These are phyloP conservation scores for Fusarium buharicum DNA, from an alignment of 2,329 filamentous ascomycete species.

Conservation along the genomic window DNA sequence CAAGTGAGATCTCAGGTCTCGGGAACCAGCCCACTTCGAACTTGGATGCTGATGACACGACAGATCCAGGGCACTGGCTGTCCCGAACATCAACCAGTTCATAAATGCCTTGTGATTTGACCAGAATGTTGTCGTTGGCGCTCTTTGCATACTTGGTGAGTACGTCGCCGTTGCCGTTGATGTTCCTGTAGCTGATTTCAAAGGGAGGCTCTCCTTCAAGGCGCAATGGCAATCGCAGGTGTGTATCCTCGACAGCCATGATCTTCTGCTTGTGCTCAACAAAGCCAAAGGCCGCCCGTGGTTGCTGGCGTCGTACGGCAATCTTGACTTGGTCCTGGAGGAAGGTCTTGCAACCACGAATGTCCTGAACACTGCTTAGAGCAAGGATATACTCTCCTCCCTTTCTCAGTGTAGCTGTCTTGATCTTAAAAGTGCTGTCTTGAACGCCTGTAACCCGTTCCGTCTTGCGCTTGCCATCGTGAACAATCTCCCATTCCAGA, in stretches of 20 bases:
- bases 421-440: constrained; percentile 72
- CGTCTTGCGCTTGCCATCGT: constrained; percentile 85
- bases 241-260: constrained; percentile 79
- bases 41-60: constrained; percentile 76
- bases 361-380: constrained; percentile 86
- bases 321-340: constrained; percentile 88
- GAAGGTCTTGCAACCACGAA: constrained; percentile 84
- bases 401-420: constrained; percentile 76
- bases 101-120: constrained; percentile 77
- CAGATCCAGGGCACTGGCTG: constrained; percentile 80
- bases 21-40: constrained; percentile 90
- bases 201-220: constrained; percentile 88
- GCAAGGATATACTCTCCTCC: constrained; percentile 93
- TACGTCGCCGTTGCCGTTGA: constrained; percentile 62
- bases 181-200: constrained; percentile 79
- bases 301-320: constrained; percentile 86
- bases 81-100: constrained; percentile 83
- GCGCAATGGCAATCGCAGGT: constrained; percentile 80
- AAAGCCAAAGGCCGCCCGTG: constrained; percentile 84
- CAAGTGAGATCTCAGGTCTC: constrained; percentile 76
- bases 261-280: constrained; percentile 82
- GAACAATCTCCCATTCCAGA: constrained; percentile 91
- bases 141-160: constrained; percentile 61
- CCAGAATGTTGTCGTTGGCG: constrained; percentile 75
- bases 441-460: constrained; percentile 73